Conservation (phyloP, 495 filamentous ascomycete genomes). For the Bacidia rubella region DNA sequence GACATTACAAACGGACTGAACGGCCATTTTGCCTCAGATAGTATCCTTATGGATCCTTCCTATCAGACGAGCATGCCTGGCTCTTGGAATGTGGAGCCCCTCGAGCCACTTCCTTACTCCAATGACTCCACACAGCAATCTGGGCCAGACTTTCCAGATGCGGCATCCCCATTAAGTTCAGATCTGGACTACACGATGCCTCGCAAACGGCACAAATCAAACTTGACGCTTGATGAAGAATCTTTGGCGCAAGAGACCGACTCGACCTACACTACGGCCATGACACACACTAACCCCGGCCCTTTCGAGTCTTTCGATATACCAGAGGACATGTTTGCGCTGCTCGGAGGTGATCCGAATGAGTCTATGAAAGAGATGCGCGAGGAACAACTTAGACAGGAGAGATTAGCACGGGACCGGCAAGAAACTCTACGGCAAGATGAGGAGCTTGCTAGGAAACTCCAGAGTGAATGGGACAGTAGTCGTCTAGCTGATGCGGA, state of each 20-base stretch:
- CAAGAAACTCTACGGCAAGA: conserved; percentile 32
- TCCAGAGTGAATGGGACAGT: conserved; percentile 19
- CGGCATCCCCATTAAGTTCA: conserved; percentile 10
- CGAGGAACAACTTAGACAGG: conserved; percentile 27
- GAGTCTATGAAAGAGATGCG: conserved; percentile 25
- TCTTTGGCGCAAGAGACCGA: conserved; percentile 5
- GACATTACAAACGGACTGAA: conserved; percentile 6
- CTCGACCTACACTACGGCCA: conserved; percentile 22
- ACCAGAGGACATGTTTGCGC: conserved; percentile 12
- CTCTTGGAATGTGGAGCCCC: conserved; percentile 7
- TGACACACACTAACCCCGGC: conserved; percentile 22
- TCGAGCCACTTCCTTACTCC: neutral
- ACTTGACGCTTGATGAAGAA: conserved; percentile 7
- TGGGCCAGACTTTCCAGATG: conserved; percentile 1
- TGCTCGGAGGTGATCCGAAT: conserved; percentile 22
- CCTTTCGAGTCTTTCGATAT: conserved; percentile 15
- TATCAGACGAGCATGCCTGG: neutral
- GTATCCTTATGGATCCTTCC: conserved; percentile 3
- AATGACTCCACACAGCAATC: neutral
- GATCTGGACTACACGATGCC: conserved; percentile 21
- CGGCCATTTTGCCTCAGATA: conserved; percentile 11
- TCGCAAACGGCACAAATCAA: conserved; percentile 14
- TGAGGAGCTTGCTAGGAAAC: conserved; percentile 32
- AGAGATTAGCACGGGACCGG: conserved; percentile 23
- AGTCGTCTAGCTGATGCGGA: neutral